Percentiles rank a stretch among this genome's conserved stretches.
Evolutionary conservation across 805 yeast genomes (phyloP).

Genomic region (Wickerhamiella galacta): DNA sequence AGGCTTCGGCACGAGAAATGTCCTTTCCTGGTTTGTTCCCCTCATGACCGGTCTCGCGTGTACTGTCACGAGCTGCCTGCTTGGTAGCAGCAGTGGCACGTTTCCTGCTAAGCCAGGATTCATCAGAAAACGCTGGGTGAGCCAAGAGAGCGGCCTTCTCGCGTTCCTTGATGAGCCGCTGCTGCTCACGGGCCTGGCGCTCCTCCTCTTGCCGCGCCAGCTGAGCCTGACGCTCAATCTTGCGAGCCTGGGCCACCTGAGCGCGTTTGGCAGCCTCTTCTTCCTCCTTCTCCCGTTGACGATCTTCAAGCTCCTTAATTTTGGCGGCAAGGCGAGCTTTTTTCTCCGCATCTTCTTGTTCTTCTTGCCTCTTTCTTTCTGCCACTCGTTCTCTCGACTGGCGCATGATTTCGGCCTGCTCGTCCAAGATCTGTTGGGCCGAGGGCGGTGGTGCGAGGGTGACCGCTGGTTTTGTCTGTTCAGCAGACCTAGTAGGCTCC

Average conservation of each 20-base stretch:
- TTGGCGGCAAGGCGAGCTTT: constrained; percentile 6
- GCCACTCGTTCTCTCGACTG: constrained; percentile 20
- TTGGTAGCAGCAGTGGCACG: neutral
- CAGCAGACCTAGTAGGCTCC: too few species aligned
- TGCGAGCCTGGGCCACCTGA: too few species aligned
- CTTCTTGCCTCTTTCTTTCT: constrained; percentile 11
- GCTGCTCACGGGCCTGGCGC: constrained; percentile 1
- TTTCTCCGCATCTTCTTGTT: constrained; percentile 9
- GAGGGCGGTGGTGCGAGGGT: constrained; percentile 2
- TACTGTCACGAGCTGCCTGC: too few species aligned
- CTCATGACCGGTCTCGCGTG: too few species aligned
- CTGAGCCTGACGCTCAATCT: constrained; percentile 1
- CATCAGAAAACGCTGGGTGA: neutral
- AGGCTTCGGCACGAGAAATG: too few species aligned
- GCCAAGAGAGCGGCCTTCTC: neutral
- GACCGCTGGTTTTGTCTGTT: constrained; percentile 2
- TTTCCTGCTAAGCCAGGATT: neutral
- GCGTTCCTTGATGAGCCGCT: neutral
- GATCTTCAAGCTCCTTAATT: neutral
- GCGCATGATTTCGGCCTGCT: constrained; percentile 23
- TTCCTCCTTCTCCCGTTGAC: constrained; percentile 2
- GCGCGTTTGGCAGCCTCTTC: constrained; percentile 1
- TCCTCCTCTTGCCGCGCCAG: constrained; percentile 1
- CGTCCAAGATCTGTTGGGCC: constrained; percentile 10
- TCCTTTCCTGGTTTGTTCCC: too few species aligned